A percentile compares a stretch with the other conserved stretches of the same genome.
These are phyloP conservation scores for Auriscalpium vulgare DNA, from an alignment of 768 basidiomycete species.

Conservation along the genomic window DNA sequence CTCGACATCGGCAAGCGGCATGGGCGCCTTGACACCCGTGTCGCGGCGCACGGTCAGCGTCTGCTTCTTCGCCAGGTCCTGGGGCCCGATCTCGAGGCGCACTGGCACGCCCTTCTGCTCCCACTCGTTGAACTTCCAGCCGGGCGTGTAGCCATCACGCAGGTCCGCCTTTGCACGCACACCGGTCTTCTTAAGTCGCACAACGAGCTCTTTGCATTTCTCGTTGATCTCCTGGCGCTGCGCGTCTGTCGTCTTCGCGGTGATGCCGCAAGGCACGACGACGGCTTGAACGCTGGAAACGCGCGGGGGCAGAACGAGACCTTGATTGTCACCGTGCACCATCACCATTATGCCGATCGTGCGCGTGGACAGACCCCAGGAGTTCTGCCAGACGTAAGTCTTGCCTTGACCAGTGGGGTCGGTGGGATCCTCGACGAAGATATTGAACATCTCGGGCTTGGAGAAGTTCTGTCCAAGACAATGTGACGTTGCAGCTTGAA, in stretches of 20 bases:
- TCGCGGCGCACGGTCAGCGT: constrained; percentile 80
- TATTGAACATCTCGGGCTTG: constrained; percentile 93
- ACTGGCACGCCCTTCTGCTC: constrained; percentile 99
- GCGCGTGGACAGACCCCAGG: constrained; percentile 96
- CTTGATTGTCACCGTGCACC: constrained; percentile 97
- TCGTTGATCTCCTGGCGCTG: constrained; percentile 64
- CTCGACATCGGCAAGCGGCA: constrained; percentile 42
- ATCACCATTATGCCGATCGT: constrained; percentile 99
- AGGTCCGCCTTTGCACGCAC: constrained; percentile 86
- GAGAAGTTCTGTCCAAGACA: constrained; percentile 99
- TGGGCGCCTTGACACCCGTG: constrained; percentile 51
- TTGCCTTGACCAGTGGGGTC: constrained; percentile 61
- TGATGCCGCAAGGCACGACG: constrained; percentile 90
- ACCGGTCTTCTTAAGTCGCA: constrained; percentile 60
- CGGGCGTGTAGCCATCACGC: constrained; percentile 93
- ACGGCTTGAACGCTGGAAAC: constrained; percentile 91
- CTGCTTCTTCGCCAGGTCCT: constrained; percentile 78
- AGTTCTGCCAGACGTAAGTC: constrained; percentile 93
- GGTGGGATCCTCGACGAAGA: constrained; percentile 90
- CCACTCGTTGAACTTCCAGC: constrained; percentile 99
- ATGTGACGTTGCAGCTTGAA: constrained; percentile 97
- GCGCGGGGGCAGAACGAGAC: constrained; percentile 92
- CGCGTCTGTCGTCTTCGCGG: constrained; percentile 69
- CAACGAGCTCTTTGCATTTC: constrained; percentile 71
- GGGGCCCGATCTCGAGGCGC: constrained; percentile 94